phyloP scores from a whole-genome alignment of 2,329 filamentous ascomycete species.

The Sarocladium brachiariae region DNA sequence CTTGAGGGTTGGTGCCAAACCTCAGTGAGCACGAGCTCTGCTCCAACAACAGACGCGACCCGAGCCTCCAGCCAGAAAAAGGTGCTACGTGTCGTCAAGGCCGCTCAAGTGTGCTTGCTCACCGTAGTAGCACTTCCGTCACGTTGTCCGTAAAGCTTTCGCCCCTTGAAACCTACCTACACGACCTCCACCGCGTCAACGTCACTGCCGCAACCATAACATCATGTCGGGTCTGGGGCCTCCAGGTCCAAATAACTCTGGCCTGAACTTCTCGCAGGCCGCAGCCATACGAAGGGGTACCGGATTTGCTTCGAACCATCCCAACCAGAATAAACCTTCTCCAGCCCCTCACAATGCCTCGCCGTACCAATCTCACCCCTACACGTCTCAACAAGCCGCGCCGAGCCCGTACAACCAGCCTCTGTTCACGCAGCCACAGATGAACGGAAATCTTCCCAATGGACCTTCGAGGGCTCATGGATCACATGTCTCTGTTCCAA shows the following conservation, averaged over 20 bases:
- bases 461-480: conserved; percentile 38
- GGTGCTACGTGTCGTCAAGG: not conserved
- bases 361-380: conserved; percentile 47
- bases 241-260: conserved; percentile 43
- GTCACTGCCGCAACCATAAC: conserved; percentile 9
- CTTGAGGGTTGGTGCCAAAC: not conserved
- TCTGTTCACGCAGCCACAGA: conserved; percentile 42
- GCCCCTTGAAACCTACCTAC: too few species aligned
- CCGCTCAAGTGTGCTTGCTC: not conserved
- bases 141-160: not conserved
- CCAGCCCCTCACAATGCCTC: conserved; percentile 48
- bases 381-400: conserved; percentile 44
- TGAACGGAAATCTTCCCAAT: conserved; percentile 41
- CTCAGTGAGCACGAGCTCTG: not conserved
- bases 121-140: not conserved
- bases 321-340: conserved; percentile 47
- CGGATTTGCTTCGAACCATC: conserved; percentile 39
- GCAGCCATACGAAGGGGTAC: conserved; percentile 36
- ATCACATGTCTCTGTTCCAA: conserved; percentile 39
- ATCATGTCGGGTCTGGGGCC: conserved; percentile 44
- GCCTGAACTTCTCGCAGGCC: conserved; percentile 44
- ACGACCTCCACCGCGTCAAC: not conserved
- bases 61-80: not conserved
- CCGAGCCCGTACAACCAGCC: conserved; percentile 41
- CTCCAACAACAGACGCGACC: not conserved